Conservation (phyloP, 371 early-diverging fungal species). For the Mucor mucedo region DNA sequence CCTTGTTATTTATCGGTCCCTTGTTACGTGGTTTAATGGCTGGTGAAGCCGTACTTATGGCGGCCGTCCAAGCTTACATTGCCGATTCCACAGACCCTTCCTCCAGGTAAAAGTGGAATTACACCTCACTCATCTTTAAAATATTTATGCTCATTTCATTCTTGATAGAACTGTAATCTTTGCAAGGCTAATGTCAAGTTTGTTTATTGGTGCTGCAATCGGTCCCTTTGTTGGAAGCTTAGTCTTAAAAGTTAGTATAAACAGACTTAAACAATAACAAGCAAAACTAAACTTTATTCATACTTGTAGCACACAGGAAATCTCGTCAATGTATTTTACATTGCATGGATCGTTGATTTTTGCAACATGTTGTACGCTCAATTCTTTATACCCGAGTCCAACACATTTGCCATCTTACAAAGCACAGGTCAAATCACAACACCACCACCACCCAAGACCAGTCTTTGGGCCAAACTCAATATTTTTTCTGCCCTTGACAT, state of each 20-base stretch:
- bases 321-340: constrained; percentile 42
- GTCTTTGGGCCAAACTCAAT: constrained; percentile 33
- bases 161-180: constrained; percentile 35
- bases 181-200: constrained; percentile 39
- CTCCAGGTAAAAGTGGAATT: constrained; percentile 14
- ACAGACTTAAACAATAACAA: neutral
- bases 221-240: constrained; percentile 31
- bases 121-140: neutral
- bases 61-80: constrained; percentile 46
- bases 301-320: constrained; percentile 25
- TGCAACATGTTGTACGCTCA: constrained; percentile 27
- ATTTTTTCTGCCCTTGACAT: constrained; percentile 39
- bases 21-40: constrained; percentile 41
- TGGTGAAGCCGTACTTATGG: constrained; percentile 38
- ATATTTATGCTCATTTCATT: neutral
- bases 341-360: constrained; percentile 30
- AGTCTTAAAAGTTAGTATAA: constrained; percentile 13
- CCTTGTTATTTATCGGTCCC: constrained; percentile 40
- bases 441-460: neutral
- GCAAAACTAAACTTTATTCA: neutral
- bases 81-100: constrained; percentile 39
- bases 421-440: neutral
- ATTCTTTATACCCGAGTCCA: constrained; percentile 55
- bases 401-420: neutral
- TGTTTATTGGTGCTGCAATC: constrained; percentile 35